Base-by-base conservation (phyloP, 208 protist genomes). In the Naegleria fowleri region DNA sequence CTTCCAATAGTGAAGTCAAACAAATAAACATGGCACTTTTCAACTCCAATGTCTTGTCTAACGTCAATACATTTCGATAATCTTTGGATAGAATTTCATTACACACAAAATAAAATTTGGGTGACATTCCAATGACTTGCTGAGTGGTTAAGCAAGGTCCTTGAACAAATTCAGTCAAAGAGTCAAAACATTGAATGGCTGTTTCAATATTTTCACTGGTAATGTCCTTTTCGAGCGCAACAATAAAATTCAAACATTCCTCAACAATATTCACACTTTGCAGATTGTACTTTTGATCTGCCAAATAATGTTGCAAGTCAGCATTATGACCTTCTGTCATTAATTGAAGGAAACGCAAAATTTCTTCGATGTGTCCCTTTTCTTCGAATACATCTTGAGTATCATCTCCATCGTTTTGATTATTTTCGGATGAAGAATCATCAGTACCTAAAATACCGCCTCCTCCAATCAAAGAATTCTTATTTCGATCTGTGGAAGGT, bases 291-390 rank as follows among this genome's bases (percentile, higher is more conserved):
- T 93, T 91, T 93, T 98, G 97, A 29, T 90, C 84, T n/a, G 95
- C 95, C 33, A 98, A 93, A 92, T 97, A 98, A 91, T 97, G 96
- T 93, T 98, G 96, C 93, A 98, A 92, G 13, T 93, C 92, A 7
- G 91, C 29, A 86, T 97, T 95, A 93, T 98, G 96, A 40, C 96
- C 97, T 92, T 98, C 97, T 92, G 96, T 98, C 90, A 98, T 95
- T 51, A 98, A 94, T 94, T 98, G 97, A 41, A 98, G 92, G 7
- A 98, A 95, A 16, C 96, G 95, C 79, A 98, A 95, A 55, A 97
- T 91, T 36, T 86, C 91, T n/a, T 88, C 90, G 55, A 96, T 93
- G 16, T 40, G 38, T 36, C 83, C 41, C 13, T 7, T 29, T 55
- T 51, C 75, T 40, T 40, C 36, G 29, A 90, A 48, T n/a, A 48